Conservation (phyloP, 2,329 filamentous ascomycete species). For the Ceratocystis papillata region DNA sequence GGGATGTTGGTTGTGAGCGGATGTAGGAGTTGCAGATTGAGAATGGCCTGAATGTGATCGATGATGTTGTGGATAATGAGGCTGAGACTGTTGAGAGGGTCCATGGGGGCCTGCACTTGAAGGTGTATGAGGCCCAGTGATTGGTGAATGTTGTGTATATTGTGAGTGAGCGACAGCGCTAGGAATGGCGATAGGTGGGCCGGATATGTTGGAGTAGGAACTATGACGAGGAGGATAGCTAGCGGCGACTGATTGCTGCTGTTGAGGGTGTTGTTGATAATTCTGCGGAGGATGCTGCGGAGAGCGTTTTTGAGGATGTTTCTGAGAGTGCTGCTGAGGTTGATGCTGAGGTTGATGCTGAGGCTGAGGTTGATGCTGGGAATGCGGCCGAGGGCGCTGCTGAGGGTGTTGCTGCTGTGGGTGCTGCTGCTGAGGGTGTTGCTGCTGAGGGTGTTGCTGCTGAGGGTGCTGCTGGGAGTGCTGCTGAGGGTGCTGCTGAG, state of each 20-base stretch:
- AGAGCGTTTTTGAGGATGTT: conserved; percentile 23
- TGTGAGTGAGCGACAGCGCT: conserved; percentile 31
- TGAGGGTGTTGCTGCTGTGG: conserved; percentile 20
- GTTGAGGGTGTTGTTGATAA: conserved; percentile 35
- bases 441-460: conserved; percentile 29
- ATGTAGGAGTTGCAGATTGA: conserved; percentile 47
- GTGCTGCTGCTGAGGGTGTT: conserved; percentile 26
- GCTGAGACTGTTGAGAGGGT: conserved; percentile 24
- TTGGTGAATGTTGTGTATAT: conserved; percentile 19
- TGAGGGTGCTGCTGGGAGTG: conserved; percentile 30
- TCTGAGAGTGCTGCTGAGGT: conserved; percentile 31
- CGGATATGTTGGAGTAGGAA: conserved; percentile 37
- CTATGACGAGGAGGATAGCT: conserved; percentile 31
- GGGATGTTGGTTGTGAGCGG: conserved; percentile 47
- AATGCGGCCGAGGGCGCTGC: conserved; percentile 29
- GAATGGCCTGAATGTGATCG: conserved; percentile 50
- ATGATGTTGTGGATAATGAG: conserved; percentile 34
- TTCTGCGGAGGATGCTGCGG: conserved; percentile 26
- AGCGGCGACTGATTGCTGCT: conserved; percentile 37
- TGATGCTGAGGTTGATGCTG: conserved; percentile 28
- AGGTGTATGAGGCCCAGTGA: background rate
- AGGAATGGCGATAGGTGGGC: conserved; percentile 40
- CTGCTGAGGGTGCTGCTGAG: conserved; percentile 31
- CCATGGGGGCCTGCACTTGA: conserved; percentile 4
- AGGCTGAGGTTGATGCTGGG: conserved; percentile 30